Conservation (phyloP, 2,329 filamentous ascomycete genomes). For the Cladosporium phlei region DNA sequence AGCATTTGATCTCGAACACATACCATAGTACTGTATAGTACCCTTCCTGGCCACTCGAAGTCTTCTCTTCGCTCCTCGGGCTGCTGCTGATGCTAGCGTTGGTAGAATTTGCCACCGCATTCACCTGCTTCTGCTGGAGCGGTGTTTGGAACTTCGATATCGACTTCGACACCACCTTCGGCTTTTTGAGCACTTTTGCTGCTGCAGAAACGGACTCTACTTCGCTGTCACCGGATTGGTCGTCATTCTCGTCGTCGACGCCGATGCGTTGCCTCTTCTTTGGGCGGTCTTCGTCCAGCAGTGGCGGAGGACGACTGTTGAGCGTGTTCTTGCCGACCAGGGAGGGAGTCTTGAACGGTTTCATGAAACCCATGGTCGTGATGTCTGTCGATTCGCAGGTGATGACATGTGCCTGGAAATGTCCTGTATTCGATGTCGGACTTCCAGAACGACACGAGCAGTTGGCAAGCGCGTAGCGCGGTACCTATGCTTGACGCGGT, state of each 20-base stretch:
- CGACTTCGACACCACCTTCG: constrained; percentile 14
- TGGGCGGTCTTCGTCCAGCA: constrained; percentile 30
- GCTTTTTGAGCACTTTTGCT: constrained; percentile 31
- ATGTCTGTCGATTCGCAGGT: not conserved
- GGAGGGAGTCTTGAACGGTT: constrained; percentile 17
- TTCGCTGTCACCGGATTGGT: constrained; percentile 20
- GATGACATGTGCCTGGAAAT: not conserved
- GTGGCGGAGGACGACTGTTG: constrained; percentile 1
- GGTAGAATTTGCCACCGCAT: constrained; percentile 24
- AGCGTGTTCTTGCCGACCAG: constrained; percentile 8
- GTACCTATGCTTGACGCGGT: too few relatives aligned
- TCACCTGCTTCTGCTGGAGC: constrained; percentile 27
- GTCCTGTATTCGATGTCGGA: too few relatives aligned
- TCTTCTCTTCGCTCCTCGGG: not conserved
- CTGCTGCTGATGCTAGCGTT: constrained; percentile 13
- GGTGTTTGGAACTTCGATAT: constrained; percentile 22
- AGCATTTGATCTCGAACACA: not conserved
- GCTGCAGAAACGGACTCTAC: constrained; percentile 23
- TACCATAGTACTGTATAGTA: constrained; percentile 44
- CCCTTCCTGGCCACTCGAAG: constrained; percentile 26
- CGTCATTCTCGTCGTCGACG: too few relatives aligned
- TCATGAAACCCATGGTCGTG: constrained; percentile 9
- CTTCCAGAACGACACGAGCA: too few relatives aligned
- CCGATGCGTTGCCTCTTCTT: constrained; percentile 40
- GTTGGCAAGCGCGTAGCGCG: too few relatives aligned